Evolutionary conservation across 2,329 filamentous ascomycete species (phyloP).

Genomic region (Aureobasidium musti): DNA sequence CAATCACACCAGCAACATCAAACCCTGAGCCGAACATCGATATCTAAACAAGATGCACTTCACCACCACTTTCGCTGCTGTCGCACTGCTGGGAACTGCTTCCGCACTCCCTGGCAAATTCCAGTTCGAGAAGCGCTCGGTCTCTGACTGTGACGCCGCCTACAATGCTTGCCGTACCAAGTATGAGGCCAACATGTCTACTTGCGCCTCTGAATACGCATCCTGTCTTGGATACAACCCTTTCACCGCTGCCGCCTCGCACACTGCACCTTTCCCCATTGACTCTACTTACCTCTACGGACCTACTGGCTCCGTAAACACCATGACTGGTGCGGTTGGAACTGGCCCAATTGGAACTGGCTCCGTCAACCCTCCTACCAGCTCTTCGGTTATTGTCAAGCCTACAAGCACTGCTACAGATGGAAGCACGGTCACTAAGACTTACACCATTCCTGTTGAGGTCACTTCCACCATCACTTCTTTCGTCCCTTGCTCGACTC

Average conservation of each 20-base stretch:
- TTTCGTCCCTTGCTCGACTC: conserved; percentile 44
- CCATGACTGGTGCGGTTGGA: conserved; percentile 3
- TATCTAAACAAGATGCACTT: conserved; percentile 25
- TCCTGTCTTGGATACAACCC: conserved; percentile 32
- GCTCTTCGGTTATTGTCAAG: conserved; percentile 12
- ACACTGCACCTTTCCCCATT: conserved; percentile 1
- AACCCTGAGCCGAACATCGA: not conserved
- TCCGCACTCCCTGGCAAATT: conserved; percentile 25
- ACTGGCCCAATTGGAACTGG: conserved; percentile 11
- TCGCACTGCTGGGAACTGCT: conserved; percentile 22
- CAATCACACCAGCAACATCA: not conserved
- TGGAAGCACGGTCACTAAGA: conserved; percentile 16
- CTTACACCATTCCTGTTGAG: conserved; percentile 35
- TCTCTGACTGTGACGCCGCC: conserved; percentile 4
- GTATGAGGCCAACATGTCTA: conserved; percentile 22
- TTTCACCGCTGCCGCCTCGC: not conserved
- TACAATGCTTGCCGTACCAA: conserved; percentile 14
- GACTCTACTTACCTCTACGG: not conserved
- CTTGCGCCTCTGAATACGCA: conserved; percentile 30
- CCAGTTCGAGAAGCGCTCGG: conserved; percentile 16
- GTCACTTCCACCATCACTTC: conserved; percentile 41
- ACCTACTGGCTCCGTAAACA: not conserved
- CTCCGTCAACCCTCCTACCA: conserved; percentile 26
- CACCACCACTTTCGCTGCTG: conserved; percentile 11
- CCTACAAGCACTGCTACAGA: conserved; percentile 9